These are phyloP conservation scores for Begonia peltatifolia DNA, from an alignment of 306 rosid species.

Conservation along the genomic window DNA sequence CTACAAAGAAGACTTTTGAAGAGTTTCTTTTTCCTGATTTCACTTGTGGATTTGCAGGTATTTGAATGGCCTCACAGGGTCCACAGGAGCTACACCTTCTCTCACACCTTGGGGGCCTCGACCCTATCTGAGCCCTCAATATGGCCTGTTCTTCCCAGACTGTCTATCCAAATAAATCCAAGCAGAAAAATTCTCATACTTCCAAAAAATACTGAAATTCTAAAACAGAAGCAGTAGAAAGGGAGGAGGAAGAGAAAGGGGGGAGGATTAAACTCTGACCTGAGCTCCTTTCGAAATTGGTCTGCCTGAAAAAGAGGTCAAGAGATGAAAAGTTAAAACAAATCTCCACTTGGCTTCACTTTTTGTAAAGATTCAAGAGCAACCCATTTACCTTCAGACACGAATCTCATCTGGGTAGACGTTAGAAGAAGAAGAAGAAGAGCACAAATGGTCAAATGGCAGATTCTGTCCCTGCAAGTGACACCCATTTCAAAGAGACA, in stretches of 20 bases:
- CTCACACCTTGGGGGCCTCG: conserved; percentile 88
- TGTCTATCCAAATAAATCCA: conserved; percentile 15
- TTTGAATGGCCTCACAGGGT: conserved; percentile 54
- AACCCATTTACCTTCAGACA: conserved; percentile 45
- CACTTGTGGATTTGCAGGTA: conserved; percentile 40
- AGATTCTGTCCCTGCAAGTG: conserved; percentile 18
- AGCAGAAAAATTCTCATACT: not conserved
- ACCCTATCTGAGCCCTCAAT: conserved; percentile 57
- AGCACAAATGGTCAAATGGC: conserved; percentile 20
- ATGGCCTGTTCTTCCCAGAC: conserved; percentile 29
- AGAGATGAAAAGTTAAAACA: not conserved
- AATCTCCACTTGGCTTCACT: not conserved
- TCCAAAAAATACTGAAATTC: not conserved
- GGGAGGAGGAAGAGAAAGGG: not conserved
- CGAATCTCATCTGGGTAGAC: conserved; percentile 38
- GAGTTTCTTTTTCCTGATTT: conserved; percentile 23
- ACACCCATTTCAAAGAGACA: not conserved
- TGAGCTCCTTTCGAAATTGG: conserved; percentile 17
- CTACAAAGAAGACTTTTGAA: conserved; percentile 22
- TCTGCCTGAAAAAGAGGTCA: conserved; percentile 31
- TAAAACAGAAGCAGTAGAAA: not conserved
- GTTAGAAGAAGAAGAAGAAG: conserved; percentile 40
- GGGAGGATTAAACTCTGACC: conserved; percentile 6
- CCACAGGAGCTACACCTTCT: conserved; percentile 63
- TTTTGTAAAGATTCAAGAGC: conserved; percentile 7